Evolutionary conservation across 2,329 filamentous ascomycete genomes (phyloP), one percentile per base, ranked within the genome.

Genomic region (Ophiostoma fasciatum): DNA sequence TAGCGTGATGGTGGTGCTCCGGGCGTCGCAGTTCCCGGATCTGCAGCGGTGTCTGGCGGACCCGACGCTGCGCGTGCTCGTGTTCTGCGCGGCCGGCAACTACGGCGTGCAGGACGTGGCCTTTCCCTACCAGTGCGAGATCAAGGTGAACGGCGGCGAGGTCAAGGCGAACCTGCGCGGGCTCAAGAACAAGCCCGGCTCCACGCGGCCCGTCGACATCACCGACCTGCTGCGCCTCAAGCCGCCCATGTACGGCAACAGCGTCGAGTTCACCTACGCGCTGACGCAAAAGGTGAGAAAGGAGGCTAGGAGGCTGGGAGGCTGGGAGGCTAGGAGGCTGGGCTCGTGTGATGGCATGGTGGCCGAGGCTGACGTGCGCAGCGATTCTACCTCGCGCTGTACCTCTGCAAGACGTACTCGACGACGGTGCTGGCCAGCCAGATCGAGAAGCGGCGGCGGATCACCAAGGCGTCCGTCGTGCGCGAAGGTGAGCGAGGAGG

Each of bases 181-280:
- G 5, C 59, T 98, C 42, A 98, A 98, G 59, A 94, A 94, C 55
- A 93, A 90, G 55, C 83, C 88, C 7, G 90, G 90, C 17, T 92
- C 90, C 30, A 98, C 90, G 28, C 77, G 84, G 49, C 90, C 90
- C 7, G 85, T 83, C 31, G 90, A 98, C 57, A 80, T 98, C 42
- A 98, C 90, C 7, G 64, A 71, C 45, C 68, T 74, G 41, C 63
- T 96, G 31, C 74, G 78, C 14, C 71, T 82, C 21, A 76, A 72
- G 44, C 71, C 75, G 10, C 51, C 65, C 14, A 66, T 67, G 29
- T 92, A 88, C 51, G 61, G 62, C 36, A 96, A 96, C 52, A 74
- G 65, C 33, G 62, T 98, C 42, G 73, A 81, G 39, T 78, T 98
- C 56, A 93, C 84, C 28, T 98, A 94, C 58, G 90, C 90, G 31